Base-by-base conservation (phyloP, 495 filamentous ascomycete genomes). In the Barbatosphaeria neglecta region DNA sequence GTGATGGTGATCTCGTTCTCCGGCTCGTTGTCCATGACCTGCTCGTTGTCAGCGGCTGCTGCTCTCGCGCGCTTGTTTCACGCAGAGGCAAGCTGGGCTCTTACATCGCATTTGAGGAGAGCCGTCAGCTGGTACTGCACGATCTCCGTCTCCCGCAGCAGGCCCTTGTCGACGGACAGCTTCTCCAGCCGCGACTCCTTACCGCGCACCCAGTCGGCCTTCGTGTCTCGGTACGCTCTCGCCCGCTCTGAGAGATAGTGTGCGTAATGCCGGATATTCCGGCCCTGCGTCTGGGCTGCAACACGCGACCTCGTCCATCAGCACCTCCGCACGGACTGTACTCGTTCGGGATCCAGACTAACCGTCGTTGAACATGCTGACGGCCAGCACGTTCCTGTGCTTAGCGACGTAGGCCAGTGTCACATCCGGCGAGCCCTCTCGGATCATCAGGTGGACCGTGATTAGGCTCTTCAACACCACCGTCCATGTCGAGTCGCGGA, bases 1-100 rank as follows among this genome's bases (percentile, higher is more conserved):
- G 86, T 90, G 52, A 99, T 74, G 9, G 88, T 94, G 56, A 99
- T 96, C 58, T 99, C 92, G 56, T 97, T 99, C 62, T 97, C 93
- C 17, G 85, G 81, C 52, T 97, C 92, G 47, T 83, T 78, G 41
- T 85, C 80, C 56, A 97, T 74, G 44, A 95, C 76, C 87, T 94
- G 52, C 40, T 9, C 6, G 18, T 17, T 16, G 42, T 49, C 46
- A 62, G 37, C 62, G 56, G 41, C 50, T n/a, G n/a, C 45, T 27
- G 18, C 22, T 22, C 24, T 51, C 22, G 40, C n/a, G n/a, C n/a
- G n/a, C n/a, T n/a, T n/a, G 25, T 37, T 4, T 39, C 39, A 25
- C 16, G 8, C 18, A 11, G 20, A 17, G 16, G 6, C 18, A n/a
- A 10, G 24, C 16, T 11, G 16, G 22, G 28, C 13, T 59, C 81